phyloP scores from a whole-genome alignment of 306 rosid species.

The Corylus avellana region DNA sequence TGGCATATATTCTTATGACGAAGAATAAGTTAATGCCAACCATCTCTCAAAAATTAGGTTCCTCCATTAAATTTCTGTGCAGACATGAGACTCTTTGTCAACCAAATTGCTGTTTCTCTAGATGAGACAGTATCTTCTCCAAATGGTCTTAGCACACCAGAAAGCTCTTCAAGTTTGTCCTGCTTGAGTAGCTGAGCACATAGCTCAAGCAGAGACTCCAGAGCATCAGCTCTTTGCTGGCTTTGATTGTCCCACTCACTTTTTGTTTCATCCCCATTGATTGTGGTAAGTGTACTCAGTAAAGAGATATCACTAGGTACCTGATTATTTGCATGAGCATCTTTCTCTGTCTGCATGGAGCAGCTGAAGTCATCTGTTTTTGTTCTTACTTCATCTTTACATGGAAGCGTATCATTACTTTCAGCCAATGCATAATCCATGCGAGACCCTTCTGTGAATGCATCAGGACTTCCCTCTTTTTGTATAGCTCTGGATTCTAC shows the following conservation, averaged over 20 bases:
- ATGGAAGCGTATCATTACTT: constrained; percentile 27
- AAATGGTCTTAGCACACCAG: constrained; percentile 81
- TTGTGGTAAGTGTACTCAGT: constrained; percentile 28
- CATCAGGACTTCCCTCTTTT: constrained; percentile 36
- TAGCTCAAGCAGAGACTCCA: constrained; percentile 86
- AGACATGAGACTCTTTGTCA: constrained; percentile 78
- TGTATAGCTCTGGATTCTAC: constrained; percentile 35
- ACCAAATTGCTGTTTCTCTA: constrained; percentile 92
- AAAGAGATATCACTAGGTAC: constrained; percentile 39
- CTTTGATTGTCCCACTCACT: constrained; percentile 37
- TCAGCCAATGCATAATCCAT: constrained; percentile 26
- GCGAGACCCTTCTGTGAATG: constrained; percentile 25
- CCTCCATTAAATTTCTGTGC: constrained; percentile 65
- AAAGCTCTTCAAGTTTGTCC: constrained; percentile 86
- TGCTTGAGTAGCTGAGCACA: constrained; percentile 86
- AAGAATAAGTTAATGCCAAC: constrained; percentile 33
- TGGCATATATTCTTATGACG: constrained; percentile 29
- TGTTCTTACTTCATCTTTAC: constrained; percentile 32
- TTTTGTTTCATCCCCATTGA: constrained; percentile 46
- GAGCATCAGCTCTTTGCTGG: constrained; percentile 82
- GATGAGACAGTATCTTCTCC: constrained; percentile 85
- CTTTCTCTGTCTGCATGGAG: constrained; percentile 32
- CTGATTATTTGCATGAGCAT: constrained; percentile 20
- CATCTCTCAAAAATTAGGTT: constrained; percentile 39
- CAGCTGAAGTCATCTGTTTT: constrained; percentile 27